Evolutionary conservation across 371 early-diverging fungal genomes (phyloP), one percentile per base, ranked within the genome.

Genomic region (Chytridium lagenaria): DNA sequence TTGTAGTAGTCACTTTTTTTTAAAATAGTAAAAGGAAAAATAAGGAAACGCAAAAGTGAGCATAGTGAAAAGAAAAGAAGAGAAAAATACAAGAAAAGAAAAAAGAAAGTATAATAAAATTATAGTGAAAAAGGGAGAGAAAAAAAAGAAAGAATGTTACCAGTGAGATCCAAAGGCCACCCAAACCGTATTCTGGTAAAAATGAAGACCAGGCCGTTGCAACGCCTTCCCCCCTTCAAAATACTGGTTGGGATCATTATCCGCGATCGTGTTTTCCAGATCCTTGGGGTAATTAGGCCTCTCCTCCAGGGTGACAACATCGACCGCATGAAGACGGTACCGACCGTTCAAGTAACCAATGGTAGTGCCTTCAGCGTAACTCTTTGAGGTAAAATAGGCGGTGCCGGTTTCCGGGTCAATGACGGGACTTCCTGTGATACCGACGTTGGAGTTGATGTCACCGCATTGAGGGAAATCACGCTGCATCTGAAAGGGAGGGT

Each of bases 341-440:
- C 66, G 49, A 31, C 34, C 26, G 50, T 33, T 36, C 12, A 55
- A 33, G 5, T 26, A 23, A 31, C 49, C 40, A 57, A 51, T n/a
- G 67, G 61, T 34, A 22, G 49, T 66, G 3, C 66, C 66, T 2
- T 38, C 40, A 5, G 66, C 49, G 26, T 66, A 44, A 44, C 34
- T 33, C 36, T 38, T 73, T 36, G 73, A 68, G 34, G 40, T 57
- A 57, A 73, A 68, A 50, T 73, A 73, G 38, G 73, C 73, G 7
- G 73, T 73, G 2, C 34, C 23, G 10, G 73, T 73, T 1, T 55
- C 23, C 15, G 39, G 33, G 50, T 73, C 73, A 22, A 73, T 57
- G 38, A 68, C 73, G 36, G 68, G 68, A 0, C 69, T 74, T 2
- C 69, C 69, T 5, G 69, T 69, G 40, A 55, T 69, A 15, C 74